Base-by-base conservation (phyloP, 1,284 basidiomycete genomes). In the Dichomitus squalens region DNA sequence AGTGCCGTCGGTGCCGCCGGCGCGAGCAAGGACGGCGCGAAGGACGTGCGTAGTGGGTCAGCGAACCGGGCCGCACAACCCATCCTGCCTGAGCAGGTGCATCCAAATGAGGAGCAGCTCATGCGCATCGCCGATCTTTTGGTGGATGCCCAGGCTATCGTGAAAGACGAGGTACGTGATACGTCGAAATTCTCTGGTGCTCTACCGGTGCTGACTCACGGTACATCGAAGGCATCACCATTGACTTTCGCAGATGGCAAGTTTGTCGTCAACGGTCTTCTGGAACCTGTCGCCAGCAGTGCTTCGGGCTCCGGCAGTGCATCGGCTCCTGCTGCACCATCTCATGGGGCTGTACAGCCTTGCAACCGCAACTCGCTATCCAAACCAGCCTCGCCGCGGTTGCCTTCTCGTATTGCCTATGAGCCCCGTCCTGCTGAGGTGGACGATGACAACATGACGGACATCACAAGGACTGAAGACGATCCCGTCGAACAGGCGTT, bases 51-150 rank as follows among this genome's bases (percentile, higher is more conserved):
- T 6, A 58, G 23, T 31, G 61, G 56, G 16, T 21, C 52, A 7
- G 16, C 40, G 4, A 60, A 23, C 34, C 27, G 36, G 7, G 51
- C 14, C 20, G 16, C 51, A 14, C 57, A 62, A 11, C 41, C 43
- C 7, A 52, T 55, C 36, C 56, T 68, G 9, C 70, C 74, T 49
- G 83, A 85, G 54, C 82, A 85, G 54, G 87, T 90, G 7, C 96
- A 97, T 75, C 96, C 96, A 2, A 98, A 97, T 65, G 95, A 94
- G 65, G 94, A 96, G 76, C 92, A 96, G 67, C 76, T 98, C 48
- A 96, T 97, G 93, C 83, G 96, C 57, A 92, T 98, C 53, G 81
- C 85, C 31, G 96, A 98, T 72, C 75, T 98, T 47, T 78, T 96
- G 52, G 78, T 81, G 25, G 95, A 98, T 67, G 90, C 89, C 1